Evolutionary conservation across 495 filamentous ascomycete genomes (phyloP).

Genomic region (Neurospora cerealis): DNA sequence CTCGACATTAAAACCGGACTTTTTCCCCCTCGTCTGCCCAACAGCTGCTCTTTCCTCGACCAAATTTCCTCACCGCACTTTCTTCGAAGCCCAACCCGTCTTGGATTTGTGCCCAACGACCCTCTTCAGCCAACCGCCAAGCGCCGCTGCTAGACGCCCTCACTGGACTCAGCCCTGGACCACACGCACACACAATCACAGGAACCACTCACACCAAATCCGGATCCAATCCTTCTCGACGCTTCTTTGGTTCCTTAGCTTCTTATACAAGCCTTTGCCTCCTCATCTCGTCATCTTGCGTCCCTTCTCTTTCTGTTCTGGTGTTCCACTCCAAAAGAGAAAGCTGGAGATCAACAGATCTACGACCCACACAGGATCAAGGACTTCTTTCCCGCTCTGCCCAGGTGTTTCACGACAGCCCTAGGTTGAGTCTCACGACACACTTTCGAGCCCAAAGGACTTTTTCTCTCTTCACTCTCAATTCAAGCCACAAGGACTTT

Average conservation of each 20-base stretch:
- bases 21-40: constrained; percentile 37
- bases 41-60: constrained; percentile 27
- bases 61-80: constrained; percentile 17
- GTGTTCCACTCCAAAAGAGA: background rate
- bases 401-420: constrained; percentile 1
- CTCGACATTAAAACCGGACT: constrained; percentile 38
- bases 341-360: background rate
- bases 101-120: constrained; percentile 35
- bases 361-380: constrained; percentile 2
- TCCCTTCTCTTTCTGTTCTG: background rate
- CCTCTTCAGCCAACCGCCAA: background rate
- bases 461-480: background rate
- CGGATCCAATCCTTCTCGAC: background rate
- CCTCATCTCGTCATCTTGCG: background rate
- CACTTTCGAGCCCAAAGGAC: background rate
- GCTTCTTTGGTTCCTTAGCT: background rate
- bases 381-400: background rate
- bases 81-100: constrained; percentile 36
- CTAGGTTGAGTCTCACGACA: constrained; percentile 1
- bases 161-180: background rate
- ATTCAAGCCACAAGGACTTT: background rate
- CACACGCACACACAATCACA: background rate
- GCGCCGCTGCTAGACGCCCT: background rate
- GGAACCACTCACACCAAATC: background rate
- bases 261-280: background rate